Percentiles rank a stretch among this genome's conserved stretches.
phyloP scores from a whole-genome alignment of 495 filamentous ascomycete genomes.

The Aspergillus indologenus region DNA sequence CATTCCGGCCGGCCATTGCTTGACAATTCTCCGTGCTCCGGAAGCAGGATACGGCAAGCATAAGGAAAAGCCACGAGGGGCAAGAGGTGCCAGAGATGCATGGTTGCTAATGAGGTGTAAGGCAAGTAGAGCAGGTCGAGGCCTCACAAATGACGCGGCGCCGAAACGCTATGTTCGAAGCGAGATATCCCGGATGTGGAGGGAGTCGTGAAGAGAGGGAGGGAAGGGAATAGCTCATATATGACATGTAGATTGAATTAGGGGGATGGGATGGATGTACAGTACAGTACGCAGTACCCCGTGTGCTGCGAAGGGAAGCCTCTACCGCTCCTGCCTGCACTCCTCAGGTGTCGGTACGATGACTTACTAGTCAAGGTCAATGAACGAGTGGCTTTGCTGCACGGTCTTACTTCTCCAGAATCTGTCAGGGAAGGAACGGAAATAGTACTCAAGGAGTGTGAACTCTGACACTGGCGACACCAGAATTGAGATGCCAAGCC shows the following conservation, averaged over 20 bases:
- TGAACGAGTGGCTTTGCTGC: not conserved
- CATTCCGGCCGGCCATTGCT: not conserved
- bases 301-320: not conserved
- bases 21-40: not conserved
- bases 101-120: not conserved
- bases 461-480: not conserved
- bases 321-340: not conserved
- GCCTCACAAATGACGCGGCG: not conserved
- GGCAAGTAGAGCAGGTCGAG: too few relatives aligned
- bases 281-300: not conserved
- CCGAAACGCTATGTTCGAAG: not conserved
- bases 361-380: not conserved
- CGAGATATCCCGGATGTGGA: not conserved
- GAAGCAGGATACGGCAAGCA: not conserved
- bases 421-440: not conserved
- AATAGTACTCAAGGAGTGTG: not conserved
- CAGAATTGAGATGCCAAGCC: not conserved
- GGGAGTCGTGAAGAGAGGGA: too few relatives aligned
- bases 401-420: too few relatives aligned
- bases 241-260: not conserved
- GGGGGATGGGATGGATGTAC: too few relatives aligned
- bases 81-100: not conserved
- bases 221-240: not conserved
- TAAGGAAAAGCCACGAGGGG: slow-evolving; percentile 1
- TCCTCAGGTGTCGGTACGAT: not conserved